Evolutionary conservation across 345 rosid species (phyloP).

Genomic region (Xanthoceras sorbifolium): DNA sequence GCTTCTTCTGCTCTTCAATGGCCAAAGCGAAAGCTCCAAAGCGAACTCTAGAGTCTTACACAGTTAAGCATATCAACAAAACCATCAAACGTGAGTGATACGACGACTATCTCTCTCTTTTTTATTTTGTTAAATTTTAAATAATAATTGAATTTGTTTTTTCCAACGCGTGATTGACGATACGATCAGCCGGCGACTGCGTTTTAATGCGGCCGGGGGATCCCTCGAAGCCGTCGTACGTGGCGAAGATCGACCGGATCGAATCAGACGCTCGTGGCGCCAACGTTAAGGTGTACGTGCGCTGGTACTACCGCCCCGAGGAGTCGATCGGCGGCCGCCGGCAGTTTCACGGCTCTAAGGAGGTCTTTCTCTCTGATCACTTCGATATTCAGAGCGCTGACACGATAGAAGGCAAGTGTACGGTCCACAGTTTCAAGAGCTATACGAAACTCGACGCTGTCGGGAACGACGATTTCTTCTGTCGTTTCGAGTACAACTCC

Average conservation of each 20-base stretch:
- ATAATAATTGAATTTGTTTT: background rate
- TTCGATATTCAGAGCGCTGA: conserved; percentile 84
- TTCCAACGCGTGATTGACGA: background rate
- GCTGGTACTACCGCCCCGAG: conserved; percentile 99
- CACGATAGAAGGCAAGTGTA: conserved; percentile 91
- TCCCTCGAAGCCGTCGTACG: conserved; percentile 80
- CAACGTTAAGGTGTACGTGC: conserved; percentile 69
- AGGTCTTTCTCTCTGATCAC: conserved; percentile 92
- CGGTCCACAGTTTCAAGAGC: conserved; percentile 81
- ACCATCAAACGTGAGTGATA: conserved; percentile 62
- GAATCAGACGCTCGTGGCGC: conserved; percentile 81
- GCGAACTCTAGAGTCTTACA: conserved; percentile 71
- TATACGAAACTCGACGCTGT: conserved; percentile 93
- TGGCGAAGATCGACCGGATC: conserved; percentile 86
- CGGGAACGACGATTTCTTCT: conserved; percentile 92
- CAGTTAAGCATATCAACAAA: conserved; percentile 74
- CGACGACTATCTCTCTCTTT: background rate
- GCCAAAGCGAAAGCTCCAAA: conserved; percentile 77
- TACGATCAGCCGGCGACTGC: conserved; percentile 72
- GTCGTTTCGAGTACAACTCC: conserved; percentile 95
- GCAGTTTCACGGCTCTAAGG: conserved; percentile 95
- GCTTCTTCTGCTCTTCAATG: conserved; percentile 44
- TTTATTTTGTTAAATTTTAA: background rate
- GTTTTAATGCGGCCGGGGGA: conserved; percentile 95
- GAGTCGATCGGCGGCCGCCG: conserved; percentile 95